Evolutionary conservation across 352 stramenopile species (phyloP).

Genomic region (Phytopythium helicoides): DNA sequence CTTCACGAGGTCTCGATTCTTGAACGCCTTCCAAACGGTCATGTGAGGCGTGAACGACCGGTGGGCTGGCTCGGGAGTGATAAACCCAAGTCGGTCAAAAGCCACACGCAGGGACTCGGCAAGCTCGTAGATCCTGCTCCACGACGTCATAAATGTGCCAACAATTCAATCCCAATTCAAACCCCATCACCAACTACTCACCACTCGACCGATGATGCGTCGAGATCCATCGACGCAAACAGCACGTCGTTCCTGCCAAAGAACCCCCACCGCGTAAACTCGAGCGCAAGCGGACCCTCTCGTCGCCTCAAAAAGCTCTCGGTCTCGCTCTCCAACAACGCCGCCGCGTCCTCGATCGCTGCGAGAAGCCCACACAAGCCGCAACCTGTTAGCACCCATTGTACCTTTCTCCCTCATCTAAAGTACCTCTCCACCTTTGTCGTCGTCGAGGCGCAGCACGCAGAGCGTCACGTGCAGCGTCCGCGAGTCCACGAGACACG

Average conservation of each 20-base stretch:
- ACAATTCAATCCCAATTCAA: too few species aligned
- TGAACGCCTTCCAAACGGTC: constrained; percentile 47
- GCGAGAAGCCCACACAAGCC: too few species aligned
- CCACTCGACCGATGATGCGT: background rate
- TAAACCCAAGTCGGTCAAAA: constrained; percentile 20
- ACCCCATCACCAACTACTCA: too few species aligned
- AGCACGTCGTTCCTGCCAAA: constrained; percentile 41
- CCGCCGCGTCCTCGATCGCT: constrained; percentile 22
- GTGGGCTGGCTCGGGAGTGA: constrained; percentile 26
- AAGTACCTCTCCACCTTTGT: too few species aligned
- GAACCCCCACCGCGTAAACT: constrained; percentile 29
- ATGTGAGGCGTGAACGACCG: constrained; percentile 39
- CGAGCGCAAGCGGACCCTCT: constrained; percentile 11
- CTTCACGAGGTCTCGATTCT: constrained; percentile 18
- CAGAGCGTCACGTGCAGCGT: constrained; percentile 53
- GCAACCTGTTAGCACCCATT: too few species aligned
- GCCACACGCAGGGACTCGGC: constrained; percentile 23
- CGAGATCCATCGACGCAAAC: constrained; percentile 24
- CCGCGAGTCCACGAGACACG: constrained; percentile 32
- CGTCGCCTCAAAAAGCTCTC: constrained; percentile 10
- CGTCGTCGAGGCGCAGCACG: constrained; percentile 26
- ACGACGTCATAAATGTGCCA: background rate
- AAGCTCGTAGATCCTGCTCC: constrained; percentile 20
- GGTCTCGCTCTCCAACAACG: constrained; percentile 17
- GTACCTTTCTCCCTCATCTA: too few species aligned